A percentile compares a stretch with the other conserved stretches of the same genome.
Evolutionary conservation across 73 alveolate species (phyloP).

Genomic region (Tetrahymena thermophila): DNA sequence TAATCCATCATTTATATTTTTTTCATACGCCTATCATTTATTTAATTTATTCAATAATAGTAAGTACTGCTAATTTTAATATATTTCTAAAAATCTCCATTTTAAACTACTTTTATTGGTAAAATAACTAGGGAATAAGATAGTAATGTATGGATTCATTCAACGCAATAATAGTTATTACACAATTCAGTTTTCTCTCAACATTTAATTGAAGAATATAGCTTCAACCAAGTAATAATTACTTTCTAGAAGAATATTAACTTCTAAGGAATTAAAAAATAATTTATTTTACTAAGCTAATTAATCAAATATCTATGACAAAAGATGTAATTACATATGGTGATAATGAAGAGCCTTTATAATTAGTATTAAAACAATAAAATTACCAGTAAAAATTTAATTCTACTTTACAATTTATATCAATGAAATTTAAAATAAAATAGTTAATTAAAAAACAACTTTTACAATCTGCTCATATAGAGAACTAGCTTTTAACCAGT

Average conservation of each 20-base stretch:
- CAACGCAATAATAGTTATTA: not conserved
- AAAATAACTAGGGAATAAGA: not conserved
- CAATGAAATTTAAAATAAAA: not conserved
- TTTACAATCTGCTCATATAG: not conserved
- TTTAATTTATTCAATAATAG: not conserved
- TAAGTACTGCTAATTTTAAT: too few species aligned
- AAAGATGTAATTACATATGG: not conserved
- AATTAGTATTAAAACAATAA: too few species aligned
- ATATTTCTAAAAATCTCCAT: too few species aligned
- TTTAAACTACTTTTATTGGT: too few species aligned
- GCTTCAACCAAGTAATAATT: not conserved
- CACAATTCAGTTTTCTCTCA: not conserved
- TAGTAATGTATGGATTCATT: not conserved
- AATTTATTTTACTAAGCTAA: not conserved
- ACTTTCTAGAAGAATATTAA: not conserved
- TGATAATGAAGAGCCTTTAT: not conserved
- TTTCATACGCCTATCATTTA: not conserved
- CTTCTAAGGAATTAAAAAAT: too few species aligned
- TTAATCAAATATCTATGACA: not conserved
- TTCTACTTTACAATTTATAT: not conserved
- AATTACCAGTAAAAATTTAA: not conserved
- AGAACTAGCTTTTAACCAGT: not conserved
- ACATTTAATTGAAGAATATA: not conserved
- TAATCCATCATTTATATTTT: not conserved
- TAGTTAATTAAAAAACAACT: not conserved